A percentile compares a stretch with the other conserved stretches of the same genome.
Evolutionary conservation across 2,329 filamentous ascomycete genomes (phyloP).

Genomic region (Furcasterigmium furcatum): DNA sequence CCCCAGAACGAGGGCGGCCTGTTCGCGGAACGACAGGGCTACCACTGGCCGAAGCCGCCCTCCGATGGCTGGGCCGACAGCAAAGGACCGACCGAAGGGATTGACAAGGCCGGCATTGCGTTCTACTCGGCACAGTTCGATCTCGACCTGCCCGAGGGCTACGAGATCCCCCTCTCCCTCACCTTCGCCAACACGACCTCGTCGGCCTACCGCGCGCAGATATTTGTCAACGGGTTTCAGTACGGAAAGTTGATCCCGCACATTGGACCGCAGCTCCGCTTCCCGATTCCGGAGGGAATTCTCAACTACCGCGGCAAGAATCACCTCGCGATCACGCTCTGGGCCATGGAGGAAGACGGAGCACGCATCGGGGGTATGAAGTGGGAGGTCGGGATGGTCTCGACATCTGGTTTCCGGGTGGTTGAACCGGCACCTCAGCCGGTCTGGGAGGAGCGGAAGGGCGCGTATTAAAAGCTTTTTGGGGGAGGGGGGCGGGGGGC

Average conservation of each 20-base stretch:
- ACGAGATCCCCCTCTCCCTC: constrained; percentile 55
- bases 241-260: constrained; percentile 55
- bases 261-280: constrained; percentile 64
- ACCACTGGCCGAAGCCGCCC: constrained; percentile 48
- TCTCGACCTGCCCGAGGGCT: constrained; percentile 47
- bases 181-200: constrained; percentile 42
- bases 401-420: constrained; percentile 38
- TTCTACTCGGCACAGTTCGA: constrained; percentile 53
- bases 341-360: constrained; percentile 54
- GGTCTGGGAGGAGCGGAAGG: constrained; percentile 36
- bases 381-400: constrained; percentile 34
- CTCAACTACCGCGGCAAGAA: constrained; percentile 65
- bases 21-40: constrained; percentile 53
- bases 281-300: constrained; percentile 66
- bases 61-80: constrained; percentile 35
- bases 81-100: constrained; percentile 28
- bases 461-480: constrained; percentile 49
- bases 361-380: constrained; percentile 29
- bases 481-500: too few relatives aligned
- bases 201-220: constrained; percentile 48
- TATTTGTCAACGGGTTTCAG: constrained; percentile 71
- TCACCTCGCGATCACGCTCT: constrained; percentile 62
- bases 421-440: constrained; percentile 38
- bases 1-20: constrained; percentile 60
- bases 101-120: constrained; percentile 44